Evolutionary conservation across 2,329 filamentous ascomycete genomes (phyloP).

Genomic region (Fusarium pseudocircinatum): DNA sequence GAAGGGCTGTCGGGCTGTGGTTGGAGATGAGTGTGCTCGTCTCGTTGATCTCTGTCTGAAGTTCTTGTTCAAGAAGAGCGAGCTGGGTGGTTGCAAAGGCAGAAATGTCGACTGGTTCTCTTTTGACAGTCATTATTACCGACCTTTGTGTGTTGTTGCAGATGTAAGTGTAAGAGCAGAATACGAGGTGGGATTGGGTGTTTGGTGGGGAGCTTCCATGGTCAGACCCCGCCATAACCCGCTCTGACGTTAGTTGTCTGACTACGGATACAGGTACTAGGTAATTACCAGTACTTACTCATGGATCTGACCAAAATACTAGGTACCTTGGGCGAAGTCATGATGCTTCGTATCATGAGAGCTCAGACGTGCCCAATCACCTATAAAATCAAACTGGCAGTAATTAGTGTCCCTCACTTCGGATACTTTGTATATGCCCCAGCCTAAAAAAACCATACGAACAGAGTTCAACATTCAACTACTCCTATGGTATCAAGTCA

Average conservation of each 20-base stretch:
- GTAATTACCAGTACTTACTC: neutral
- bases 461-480: neutral
- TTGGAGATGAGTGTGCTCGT: constrained; percentile 73
- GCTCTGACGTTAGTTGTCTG: constrained; percentile 25
- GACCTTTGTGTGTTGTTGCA: neutral
- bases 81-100: constrained; percentile 78
- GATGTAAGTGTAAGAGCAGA: constrained; percentile 18
- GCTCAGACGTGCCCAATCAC: neutral
- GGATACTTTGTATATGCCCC: neutral
- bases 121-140: constrained; percentile 48
- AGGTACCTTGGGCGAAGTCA: neutral
- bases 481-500: constrained; percentile 28
- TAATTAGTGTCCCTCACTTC: neutral
- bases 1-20: constrained; percentile 74
- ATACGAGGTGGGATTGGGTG: constrained; percentile 23
- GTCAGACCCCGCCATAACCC: constrained; percentile 35
- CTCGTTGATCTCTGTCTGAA: constrained; percentile 76
- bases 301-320: too few relatives aligned
- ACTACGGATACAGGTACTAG: neutral
- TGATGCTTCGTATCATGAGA: constrained; percentile 17
- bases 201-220: constrained; percentile 12
- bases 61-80: constrained; percentile 74
- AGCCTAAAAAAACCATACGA: neutral
- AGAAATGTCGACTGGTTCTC: constrained; percentile 66
- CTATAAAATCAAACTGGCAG: neutral